A percentile compares a stretch with the other conserved stretches of the same genome.
phyloP scores from a whole-genome alignment of 176 grass and related monocot species.

The Eremochloa ophiuroides region DNA sequence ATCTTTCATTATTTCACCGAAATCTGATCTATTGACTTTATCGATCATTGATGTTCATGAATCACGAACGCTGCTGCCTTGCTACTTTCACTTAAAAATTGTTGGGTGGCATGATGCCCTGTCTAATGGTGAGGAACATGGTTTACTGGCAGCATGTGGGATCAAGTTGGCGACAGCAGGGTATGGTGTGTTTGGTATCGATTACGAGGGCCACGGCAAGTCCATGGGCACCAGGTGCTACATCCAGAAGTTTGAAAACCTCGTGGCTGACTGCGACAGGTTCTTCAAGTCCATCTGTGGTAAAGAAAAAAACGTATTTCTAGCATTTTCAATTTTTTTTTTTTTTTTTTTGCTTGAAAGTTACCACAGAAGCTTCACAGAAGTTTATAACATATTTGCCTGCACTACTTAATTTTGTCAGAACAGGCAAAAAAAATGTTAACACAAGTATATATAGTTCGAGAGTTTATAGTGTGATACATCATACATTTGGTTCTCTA shows the following conservation, averaged over 20 bases:
- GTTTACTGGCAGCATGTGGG: slow-evolving; percentile 60
- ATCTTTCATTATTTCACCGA: too few relatives aligned
- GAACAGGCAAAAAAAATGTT: not conserved
- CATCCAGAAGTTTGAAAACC: slow-evolving; percentile 64
- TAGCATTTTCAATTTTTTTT: too few relatives aligned
- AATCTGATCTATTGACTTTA: not conserved
- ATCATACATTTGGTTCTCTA: not conserved
- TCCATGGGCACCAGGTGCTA: slow-evolving; percentile 77
- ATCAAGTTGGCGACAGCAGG: slow-evolving; percentile 45
- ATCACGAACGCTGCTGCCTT: not conserved
- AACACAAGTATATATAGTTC: not conserved
- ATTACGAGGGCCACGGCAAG: slow-evolving; percentile 83
- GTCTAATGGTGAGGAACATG: slow-evolving; percentile 20
- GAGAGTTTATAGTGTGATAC: not conserved
- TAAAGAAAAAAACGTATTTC: slow-evolving; percentile 14
- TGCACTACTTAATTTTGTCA: not conserved
- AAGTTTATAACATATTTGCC: not conserved
- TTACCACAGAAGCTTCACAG: not conserved
- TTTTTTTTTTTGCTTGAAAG: too few relatives aligned
- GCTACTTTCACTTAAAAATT: not conserved
- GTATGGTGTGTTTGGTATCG: slow-evolving; percentile 74
- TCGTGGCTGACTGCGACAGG: slow-evolving; percentile 57
- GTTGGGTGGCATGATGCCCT: not conserved
- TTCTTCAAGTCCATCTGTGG: slow-evolving; percentile 88
- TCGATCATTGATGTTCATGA: not conserved